These are phyloP conservation scores for Vigna radiata DNA, from an alignment of 306 rosid genomes.

Conservation along the genomic window DNA sequence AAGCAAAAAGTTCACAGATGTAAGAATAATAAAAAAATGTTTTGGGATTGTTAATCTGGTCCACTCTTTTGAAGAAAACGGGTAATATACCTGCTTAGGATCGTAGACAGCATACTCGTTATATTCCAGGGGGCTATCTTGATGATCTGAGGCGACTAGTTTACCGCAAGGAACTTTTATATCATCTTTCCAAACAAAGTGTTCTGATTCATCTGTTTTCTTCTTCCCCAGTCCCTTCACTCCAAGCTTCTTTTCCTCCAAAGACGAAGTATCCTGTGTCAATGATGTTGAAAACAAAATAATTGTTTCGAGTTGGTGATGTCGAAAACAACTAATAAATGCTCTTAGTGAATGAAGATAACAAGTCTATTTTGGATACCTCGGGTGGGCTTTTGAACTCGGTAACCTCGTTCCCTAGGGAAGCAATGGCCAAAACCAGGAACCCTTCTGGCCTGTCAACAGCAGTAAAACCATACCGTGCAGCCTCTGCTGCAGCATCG, in stretches of 20 bases:
- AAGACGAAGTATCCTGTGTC: constrained; percentile 63
- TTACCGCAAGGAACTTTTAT: constrained; percentile 82
- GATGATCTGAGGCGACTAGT: constrained; percentile 63
- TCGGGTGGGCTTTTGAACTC: constrained; percentile 61
- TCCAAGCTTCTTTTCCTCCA: constrained; percentile 70
- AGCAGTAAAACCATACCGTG: constrained; percentile 80
- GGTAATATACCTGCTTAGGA: constrained; percentile 73
- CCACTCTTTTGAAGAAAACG: neutral
- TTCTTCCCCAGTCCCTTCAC: constrained; percentile 76
- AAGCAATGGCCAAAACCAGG: constrained; percentile 84
- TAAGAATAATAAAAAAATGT: neutral
- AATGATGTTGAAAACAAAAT: constrained; percentile 4
- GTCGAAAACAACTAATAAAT: no score
- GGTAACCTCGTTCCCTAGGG: constrained; percentile 62
- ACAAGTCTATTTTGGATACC: constrained; percentile 42
- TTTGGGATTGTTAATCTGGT: neutral
- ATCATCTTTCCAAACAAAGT: constrained; percentile 78
- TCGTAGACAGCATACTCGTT: constrained; percentile 80
- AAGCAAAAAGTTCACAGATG: neutral
- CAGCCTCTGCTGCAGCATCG: constrained; percentile 88
- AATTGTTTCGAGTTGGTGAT: no score
- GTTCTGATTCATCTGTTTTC: constrained; percentile 82
- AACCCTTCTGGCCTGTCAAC: constrained; percentile 89
- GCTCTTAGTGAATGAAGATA: neutral
- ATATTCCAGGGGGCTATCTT: constrained; percentile 74